Evolutionary conservation across 148 eudicot genomes (phyloP).

Genomic region (Camellia granthamiana): DNA sequence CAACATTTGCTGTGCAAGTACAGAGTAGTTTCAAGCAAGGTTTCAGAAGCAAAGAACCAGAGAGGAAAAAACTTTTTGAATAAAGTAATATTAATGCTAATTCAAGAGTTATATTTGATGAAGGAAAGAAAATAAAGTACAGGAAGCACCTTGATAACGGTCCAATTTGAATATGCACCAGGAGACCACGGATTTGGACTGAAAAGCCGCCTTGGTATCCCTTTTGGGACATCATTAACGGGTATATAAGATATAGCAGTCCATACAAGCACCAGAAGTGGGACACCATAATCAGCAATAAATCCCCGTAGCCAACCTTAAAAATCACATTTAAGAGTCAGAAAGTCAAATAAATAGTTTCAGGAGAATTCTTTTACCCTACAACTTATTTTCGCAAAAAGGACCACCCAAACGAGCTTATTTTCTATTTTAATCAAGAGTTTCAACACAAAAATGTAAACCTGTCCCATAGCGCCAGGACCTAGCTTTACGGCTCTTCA

Average conservation of each 20-base stretch:
- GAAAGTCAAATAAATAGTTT: not conserved
- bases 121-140: not conserved
- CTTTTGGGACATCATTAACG: conserved; percentile 67
- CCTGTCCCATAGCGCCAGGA: conserved; percentile 99
- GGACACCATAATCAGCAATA: conserved; percentile 96
- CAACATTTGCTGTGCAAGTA: conserved; percentile 71
- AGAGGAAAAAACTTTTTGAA: not conserved
- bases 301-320: conserved; percentile 91
- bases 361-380: not conserved
- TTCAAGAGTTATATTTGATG: not conserved
- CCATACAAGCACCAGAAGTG: conserved; percentile 95
- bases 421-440: not conserved
- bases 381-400: not conserved
- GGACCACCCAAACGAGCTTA: not conserved
- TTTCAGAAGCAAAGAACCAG: not conserved
- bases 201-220: conserved; percentile 90
- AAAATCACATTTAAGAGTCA: conserved; percentile 17
- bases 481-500: conserved; percentile 91
- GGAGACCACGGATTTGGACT: conserved; percentile 99
- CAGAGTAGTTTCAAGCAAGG: not conserved
- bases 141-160: conserved; percentile 73
- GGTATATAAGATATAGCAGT: conserved; percentile 92
- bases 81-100: not conserved
- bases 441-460: conserved; percentile 24
- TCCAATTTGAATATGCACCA: conserved; percentile 96